A percentile compares a stretch with the other conserved stretches of the same genome.
phyloP scores from a whole-genome alignment of 2,329 filamentous ascomycete genomes.

The Colletotrichum lentis region DNA sequence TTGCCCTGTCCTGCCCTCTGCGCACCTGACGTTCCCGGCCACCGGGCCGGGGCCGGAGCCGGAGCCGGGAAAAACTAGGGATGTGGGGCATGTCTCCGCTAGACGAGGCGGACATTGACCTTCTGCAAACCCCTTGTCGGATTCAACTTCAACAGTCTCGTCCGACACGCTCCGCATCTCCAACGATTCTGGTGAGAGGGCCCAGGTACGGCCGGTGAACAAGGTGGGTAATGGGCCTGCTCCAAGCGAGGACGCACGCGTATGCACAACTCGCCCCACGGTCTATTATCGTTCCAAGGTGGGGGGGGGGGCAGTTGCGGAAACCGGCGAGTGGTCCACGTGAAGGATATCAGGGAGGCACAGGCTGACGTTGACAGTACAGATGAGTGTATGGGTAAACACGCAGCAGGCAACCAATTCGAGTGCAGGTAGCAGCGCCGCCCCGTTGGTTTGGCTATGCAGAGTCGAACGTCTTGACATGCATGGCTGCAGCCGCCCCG shows the following conservation, averaged over 20 bases:
- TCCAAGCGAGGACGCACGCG: background rate
- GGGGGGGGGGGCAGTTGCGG: background rate
- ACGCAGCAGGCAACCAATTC: background rate
- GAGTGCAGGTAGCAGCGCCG: background rate
- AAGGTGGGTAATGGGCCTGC: background rate
- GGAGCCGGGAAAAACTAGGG: too few species aligned
- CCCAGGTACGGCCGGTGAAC: background rate
- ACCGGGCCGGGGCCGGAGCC: constrained; percentile 5
- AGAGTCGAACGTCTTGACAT: background rate
- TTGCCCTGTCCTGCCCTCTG: background rate
- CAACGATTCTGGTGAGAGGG: background rate
- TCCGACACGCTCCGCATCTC: too few species aligned
- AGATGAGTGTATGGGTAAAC: background rate
- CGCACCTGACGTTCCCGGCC: background rate
- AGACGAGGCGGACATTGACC: too few species aligned
- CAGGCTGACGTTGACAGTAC: too few species aligned
- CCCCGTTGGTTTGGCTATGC: background rate
- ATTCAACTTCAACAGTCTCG: too few species aligned
- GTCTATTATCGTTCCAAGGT: background rate
- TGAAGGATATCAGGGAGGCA: background rate
- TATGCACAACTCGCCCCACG: background rate
- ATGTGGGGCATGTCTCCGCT: background rate
- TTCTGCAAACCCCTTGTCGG: too few species aligned
- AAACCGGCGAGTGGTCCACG: background rate
- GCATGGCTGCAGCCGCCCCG: background rate